phyloP scores from a whole-genome alignment of 2,329 filamentous ascomycete genomes.

The Onygenales sp. region DNA sequence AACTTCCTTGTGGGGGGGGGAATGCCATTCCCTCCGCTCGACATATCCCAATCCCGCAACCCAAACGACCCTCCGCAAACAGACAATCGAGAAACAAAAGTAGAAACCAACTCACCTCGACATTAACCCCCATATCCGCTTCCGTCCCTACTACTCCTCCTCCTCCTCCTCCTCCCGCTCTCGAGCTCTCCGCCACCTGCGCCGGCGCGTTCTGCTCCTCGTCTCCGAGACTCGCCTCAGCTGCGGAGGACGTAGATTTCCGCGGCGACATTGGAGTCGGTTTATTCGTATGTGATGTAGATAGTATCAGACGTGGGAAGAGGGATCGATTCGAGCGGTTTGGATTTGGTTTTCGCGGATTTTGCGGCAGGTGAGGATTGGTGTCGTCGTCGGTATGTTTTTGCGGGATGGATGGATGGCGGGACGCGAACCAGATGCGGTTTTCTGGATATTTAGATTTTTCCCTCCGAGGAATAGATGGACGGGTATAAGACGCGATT shows the following conservation, averaged over 20 bases:
- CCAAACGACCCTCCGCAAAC: neutral
- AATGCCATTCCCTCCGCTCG: neutral
- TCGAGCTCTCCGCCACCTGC: conserved; percentile 11
- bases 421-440: too few relatives aligned
- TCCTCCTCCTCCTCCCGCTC: conserved; percentile 7
- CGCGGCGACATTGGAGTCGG: conserved; percentile 21
- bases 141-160: neutral
- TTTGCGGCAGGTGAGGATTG: too few relatives aligned
- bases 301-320: too few relatives aligned
- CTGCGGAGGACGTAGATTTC: conserved; percentile 26
- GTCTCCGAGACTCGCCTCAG: conserved; percentile 10
- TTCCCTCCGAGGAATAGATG: too few relatives aligned
- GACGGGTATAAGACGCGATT: too few relatives aligned
- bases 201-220: conserved; percentile 6
- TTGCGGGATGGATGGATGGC: too few relatives aligned
- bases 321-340: too few relatives aligned
- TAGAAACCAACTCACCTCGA: conserved; percentile 23
- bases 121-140: conserved; percentile 29
- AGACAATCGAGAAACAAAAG: conserved; percentile 1
- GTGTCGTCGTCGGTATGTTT: too few relatives aligned
- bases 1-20: neutral
- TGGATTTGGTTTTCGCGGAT: too few relatives aligned
- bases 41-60: too few relatives aligned
- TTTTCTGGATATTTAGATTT: too few relatives aligned
- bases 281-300: too few relatives aligned